Base-by-base conservation (phyloP, 352 stramenopile genomes). In the Globisporangium orthogonon region DNA sequence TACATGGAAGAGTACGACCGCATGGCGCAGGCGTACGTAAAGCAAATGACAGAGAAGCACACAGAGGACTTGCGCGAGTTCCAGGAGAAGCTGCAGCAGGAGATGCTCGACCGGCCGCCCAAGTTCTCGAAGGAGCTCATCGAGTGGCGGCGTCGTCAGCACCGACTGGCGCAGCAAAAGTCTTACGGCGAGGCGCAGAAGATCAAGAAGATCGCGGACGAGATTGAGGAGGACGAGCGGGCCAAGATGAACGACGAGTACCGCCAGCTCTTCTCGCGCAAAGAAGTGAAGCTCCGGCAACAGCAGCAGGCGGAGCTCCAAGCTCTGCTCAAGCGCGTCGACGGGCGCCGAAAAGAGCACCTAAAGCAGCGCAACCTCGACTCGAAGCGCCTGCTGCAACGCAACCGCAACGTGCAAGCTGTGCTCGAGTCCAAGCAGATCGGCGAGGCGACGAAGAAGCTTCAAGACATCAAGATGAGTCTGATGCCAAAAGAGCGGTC, bases 1-100 rank as follows among this genome's bases (percentile, higher is more conserved):
- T 98, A 98, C 69, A 84, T 98, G 68, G 78, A 97, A 55, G 92
- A 97, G 54, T 98, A 97, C 65, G 92, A 98, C 73, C 75, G 78
- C 52, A 98, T 98, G 88, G 90, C 92, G 13, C 77, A 96, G 55
- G 78, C 92, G 51, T 98, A 97, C 67, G 94, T 98, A 23, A 83
- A 96, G 68, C 89, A 98, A 66, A 97, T 98, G 87, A 95, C 83
- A 1, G 85, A 97, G 57, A 96, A 96, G 37, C 95, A 98, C 67
- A 69, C 71, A 4, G 39, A 66, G 13, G 87, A 97, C 30, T 61
- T 98, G 18, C 68, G 73, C 23, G 85, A 93, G 18, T 95, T 98
- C 51, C 87, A 97, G 66, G 75, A 97, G 53, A 83, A 86, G 54
- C 62, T 98, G 29, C 76, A 96, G 52, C 71, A 95, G 54, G 86